A percentile compares a stretch with the other conserved stretches of the same genome.
Evolutionary conservation across 129 eudicot genomes (phyloP).

Genomic region (Centella asiatica): DNA sequence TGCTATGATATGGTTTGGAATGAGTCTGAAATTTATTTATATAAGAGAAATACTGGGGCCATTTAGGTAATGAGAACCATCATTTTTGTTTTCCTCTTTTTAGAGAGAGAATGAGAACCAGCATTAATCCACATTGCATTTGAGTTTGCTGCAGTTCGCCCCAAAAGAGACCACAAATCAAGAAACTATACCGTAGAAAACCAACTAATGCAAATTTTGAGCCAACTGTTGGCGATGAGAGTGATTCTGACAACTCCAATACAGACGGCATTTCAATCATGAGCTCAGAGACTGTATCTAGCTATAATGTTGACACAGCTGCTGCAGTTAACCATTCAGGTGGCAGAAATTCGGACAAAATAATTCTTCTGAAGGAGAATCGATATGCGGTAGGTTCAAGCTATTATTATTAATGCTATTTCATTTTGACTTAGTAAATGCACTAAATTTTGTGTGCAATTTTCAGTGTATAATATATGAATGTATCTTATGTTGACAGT

Average conservation of each 20-base stretch:
- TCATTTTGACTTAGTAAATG: too few relatives aligned
- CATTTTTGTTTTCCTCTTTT: too few relatives aligned
- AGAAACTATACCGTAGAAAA: constrained; percentile 39
- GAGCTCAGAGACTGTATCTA: constrained; percentile 20
- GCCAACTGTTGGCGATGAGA: constrained; percentile 31
- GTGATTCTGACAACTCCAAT: constrained; percentile 38
- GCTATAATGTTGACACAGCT: constrained; percentile 20
- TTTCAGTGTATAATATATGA: too few relatives aligned
- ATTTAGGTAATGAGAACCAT: neutral
- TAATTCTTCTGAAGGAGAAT: constrained; percentile 8
- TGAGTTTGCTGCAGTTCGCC: constrained; percentile 45
- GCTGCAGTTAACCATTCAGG: constrained; percentile 32
- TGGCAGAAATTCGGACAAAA: constrained; percentile 23
- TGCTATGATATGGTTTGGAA: too few relatives aligned
- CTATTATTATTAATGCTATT: neutral
- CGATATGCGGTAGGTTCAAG: constrained; percentile 22
- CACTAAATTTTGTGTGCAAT: too few relatives aligned
- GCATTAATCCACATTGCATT: constrained; percentile 8
- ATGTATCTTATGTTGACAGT: too few relatives aligned
- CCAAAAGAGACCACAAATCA: constrained; percentile 48
- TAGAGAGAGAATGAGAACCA: too few relatives aligned
- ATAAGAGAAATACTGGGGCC: neutral
- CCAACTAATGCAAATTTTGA: constrained; percentile 37
- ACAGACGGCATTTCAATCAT: constrained; percentile 24
- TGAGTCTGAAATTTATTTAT: too few relatives aligned